These are phyloP conservation scores for Euphrasia confusa DNA, from an alignment of 257 asterid species.

Conservation along the genomic window DNA sequence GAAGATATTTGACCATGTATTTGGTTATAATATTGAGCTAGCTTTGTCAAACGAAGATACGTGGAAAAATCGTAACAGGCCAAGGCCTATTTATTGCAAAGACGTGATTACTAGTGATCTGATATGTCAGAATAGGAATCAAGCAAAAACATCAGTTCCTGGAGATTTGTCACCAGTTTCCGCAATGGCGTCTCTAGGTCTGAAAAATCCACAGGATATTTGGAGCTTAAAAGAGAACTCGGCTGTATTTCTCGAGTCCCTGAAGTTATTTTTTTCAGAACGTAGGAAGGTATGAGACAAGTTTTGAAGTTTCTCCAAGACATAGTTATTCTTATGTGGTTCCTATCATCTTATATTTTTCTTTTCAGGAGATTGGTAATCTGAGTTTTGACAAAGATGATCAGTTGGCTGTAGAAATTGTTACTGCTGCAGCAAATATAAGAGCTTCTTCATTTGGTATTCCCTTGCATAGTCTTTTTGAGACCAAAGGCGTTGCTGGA, in stretches of 20 bases:
- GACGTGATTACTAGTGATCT: conserved; percentile 48
- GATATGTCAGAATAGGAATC: conserved; percentile 64
- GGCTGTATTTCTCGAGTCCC: conserved; percentile 72
- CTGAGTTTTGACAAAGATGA: conserved; percentile 95
- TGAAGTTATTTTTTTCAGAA: conserved; percentile 57
- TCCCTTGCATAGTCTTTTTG: conserved; percentile 92
- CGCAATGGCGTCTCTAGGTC: conserved; percentile 79
- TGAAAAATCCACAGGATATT: conserved; percentile 86
- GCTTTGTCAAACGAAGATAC: conserved; percentile 91
- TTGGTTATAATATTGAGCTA: conserved; percentile 83
- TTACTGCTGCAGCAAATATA: conserved; percentile 97
- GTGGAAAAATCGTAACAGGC: conserved; percentile 83
- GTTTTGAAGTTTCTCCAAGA: conserved; percentile 1
- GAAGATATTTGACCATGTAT: conserved; percentile 91
- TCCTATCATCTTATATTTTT: conserved; percentile 16
- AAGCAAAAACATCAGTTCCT: conserved; percentile 33
- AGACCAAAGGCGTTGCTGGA: conserved; percentile 98
- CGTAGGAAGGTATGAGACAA: conserved; percentile 64
- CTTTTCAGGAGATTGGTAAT: conserved; percentile 78
- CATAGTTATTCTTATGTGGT: conserved; percentile 23
- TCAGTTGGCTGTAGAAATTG: conserved; percentile 95
- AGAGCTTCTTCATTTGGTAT: conserved; percentile 96
- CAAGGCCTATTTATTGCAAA: conserved; percentile 72
- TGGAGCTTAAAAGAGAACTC: conserved; percentile 93
- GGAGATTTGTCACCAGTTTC: conserved; percentile 56